Conservation (phyloP, 768 basidiomycete species). For the Podaxis pistillaris region DNA sequence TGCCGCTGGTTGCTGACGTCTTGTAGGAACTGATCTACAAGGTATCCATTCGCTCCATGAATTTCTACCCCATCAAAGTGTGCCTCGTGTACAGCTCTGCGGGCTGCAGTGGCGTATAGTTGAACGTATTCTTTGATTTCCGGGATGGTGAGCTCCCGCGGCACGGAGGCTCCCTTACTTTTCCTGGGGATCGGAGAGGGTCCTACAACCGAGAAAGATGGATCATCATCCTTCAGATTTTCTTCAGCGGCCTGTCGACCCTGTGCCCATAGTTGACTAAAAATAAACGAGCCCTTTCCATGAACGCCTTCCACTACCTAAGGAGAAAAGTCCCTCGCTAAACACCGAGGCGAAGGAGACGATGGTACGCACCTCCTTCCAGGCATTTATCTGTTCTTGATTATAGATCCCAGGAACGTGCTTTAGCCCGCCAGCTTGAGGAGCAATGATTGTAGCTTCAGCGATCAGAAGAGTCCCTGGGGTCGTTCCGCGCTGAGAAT, state of each 20-base stretch:
- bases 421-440: conserved; percentile 27
- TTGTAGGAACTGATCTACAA: conserved; percentile 44
- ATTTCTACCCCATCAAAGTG: conserved; percentile 64
- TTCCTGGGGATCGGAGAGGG: conserved; percentile 15
- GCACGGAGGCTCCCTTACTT: conserved; percentile 19
- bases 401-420: conserved; percentile 45
- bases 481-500: conserved; percentile 41
- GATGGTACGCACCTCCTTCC: conserved; percentile 43
- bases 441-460: conserved; percentile 55
- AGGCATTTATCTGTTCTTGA: conserved; percentile 47
- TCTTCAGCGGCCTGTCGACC: background rate
- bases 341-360: background rate
- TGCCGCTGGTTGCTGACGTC: conserved; percentile 32
- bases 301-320: conserved; percentile 44
- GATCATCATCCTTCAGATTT: background rate
- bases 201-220: background rate
- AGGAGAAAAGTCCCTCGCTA: background rate
- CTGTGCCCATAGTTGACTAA: conserved; percentile 45
- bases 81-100: conserved; percentile 47
- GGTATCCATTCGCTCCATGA: conserved; percentile 38
- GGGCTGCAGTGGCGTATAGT: conserved; percentile 52
- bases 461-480: conserved; percentile 57
- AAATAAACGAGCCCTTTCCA: conserved; percentile 38
- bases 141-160: conserved; percentile 38
- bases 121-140: conserved; percentile 50